Evolutionary conservation across 192 early-diverging fungal genomes (phyloP).

Genomic region (Umbelopsis sp.): DNA sequence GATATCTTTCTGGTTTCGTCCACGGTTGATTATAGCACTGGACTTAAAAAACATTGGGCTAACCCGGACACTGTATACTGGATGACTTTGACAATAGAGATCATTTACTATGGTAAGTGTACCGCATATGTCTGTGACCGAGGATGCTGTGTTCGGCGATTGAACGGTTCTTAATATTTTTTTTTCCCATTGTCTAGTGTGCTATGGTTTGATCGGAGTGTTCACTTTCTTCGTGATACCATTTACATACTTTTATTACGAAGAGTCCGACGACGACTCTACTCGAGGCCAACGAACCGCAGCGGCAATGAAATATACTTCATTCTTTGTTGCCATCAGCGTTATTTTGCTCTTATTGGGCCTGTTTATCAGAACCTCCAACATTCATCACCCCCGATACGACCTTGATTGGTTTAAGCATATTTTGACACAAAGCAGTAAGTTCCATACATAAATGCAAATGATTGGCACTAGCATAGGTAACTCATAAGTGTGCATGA

Average conservation of each 20-base stretch:
- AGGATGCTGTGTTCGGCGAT: neutral
- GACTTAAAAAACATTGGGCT: conserved; percentile 61
- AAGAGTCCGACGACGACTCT: conserved; percentile 54
- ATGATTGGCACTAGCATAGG: neutral
- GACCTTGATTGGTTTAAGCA: conserved; percentile 59
- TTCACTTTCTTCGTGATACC: conserved; percentile 59
- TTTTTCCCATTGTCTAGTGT: conserved; percentile 32
- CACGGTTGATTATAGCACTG: conserved; percentile 51
- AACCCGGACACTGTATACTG: conserved; percentile 48
- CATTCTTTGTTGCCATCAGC: conserved; percentile 53
- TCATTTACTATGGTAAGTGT: conserved; percentile 54
- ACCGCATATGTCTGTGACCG: neutral
- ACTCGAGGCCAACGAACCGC: conserved; percentile 36
- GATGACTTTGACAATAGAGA: conserved; percentile 42
- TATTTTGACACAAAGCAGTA: conserved; percentile 49
- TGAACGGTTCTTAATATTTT: neutral
- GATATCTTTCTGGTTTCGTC: conserved; percentile 64
- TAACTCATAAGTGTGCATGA: neutral
- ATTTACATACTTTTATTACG: conserved; percentile 65
- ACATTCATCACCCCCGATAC: conserved; percentile 24
- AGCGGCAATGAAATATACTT: conserved; percentile 58
- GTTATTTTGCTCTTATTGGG: conserved; percentile 50
- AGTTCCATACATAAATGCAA: neutral
- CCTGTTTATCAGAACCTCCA: conserved; percentile 49
- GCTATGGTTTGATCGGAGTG: conserved; percentile 50